A percentile compares a stretch with the other conserved stretches of the same genome.
These are phyloP conservation scores for Rhypophila decipiens DNA, from an alignment of 495 filamentous ascomycete species.

Conservation along the genomic window DNA sequence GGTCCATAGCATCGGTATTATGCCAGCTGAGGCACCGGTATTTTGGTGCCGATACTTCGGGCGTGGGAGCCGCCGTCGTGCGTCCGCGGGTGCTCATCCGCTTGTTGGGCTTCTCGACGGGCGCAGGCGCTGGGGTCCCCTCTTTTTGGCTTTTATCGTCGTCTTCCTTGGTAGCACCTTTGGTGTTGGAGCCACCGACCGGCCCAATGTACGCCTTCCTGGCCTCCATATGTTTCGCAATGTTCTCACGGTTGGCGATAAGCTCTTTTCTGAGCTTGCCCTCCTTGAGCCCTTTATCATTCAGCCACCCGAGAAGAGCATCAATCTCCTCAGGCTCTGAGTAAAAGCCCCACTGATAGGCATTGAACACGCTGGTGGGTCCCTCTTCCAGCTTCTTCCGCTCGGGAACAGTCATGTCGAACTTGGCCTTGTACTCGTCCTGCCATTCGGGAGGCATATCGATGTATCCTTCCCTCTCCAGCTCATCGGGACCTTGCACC, in stretches of 20 bases:
- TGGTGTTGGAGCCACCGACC: slow-evolving; percentile 43
- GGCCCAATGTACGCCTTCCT: slow-evolving; percentile 63
- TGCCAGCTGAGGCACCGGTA: slow-evolving; percentile 77
- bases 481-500: slow-evolving; percentile 90
- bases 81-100: slow-evolving; percentile 66
- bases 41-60: slow-evolving; percentile 25
- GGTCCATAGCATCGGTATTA: slow-evolving; percentile 68
- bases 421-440: slow-evolving; percentile 54
- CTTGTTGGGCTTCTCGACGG: slow-evolving; percentile 32
- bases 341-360: slow-evolving; percentile 85
- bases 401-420: slow-evolving; percentile 74
- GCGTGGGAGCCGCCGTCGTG: slow-evolving; percentile 55
- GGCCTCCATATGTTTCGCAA: slow-evolving; percentile 71
- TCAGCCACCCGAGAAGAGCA: slow-evolving; percentile 78
- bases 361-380: slow-evolving; percentile 65
- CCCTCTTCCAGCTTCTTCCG: slow-evolving; percentile 86
- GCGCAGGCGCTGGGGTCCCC: no score
- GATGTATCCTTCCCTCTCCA: slow-evolving; percentile 77
- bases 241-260: slow-evolving; percentile 65
- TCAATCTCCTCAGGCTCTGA: slow-evolving; percentile 73
- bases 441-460: slow-evolving; percentile 62
- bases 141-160: slow-evolving; percentile 1
- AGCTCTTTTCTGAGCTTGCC: slow-evolving; percentile 81
- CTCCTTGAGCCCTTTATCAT: slow-evolving; percentile 76
- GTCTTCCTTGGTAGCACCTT: slow-evolving; percentile 44